These are phyloP conservation scores for Pleurotus salmoneostramineus DNA, from an alignment of 768 basidiomycete genomes.

Conservation along the genomic window DNA sequence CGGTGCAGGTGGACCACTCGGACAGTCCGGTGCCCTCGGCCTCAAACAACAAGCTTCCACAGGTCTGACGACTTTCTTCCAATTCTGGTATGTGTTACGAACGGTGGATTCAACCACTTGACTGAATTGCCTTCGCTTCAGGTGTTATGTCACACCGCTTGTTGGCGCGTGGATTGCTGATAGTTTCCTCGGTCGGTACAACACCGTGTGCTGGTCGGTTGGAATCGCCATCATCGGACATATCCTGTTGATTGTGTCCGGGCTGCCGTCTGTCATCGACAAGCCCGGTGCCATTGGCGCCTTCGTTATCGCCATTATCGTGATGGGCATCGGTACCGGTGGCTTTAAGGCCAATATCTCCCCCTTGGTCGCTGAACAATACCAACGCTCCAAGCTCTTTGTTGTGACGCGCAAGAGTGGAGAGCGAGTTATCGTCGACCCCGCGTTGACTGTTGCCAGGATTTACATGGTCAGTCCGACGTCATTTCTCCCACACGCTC, in stretches of 20 bases:
- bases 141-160: slow-evolving; percentile 65
- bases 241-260: slow-evolving; percentile 60
- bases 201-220: slow-evolving; percentile 64
- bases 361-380: slow-evolving; percentile 78
- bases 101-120: background rate
- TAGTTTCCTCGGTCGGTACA: slow-evolving; percentile 68
- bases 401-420: slow-evolving; percentile 46
- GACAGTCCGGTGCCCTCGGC: slow-evolving; percentile 67
- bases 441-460: slow-evolving; percentile 58
- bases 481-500: background rate
- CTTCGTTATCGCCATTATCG: slow-evolving; percentile 56
- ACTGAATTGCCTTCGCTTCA: slow-evolving; percentile 15
- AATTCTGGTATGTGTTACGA: slow-evolving; percentile 49
- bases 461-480: slow-evolving; percentile 61
- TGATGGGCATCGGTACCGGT: slow-evolving; percentile 62
- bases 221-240: slow-evolving; percentile 60
- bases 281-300: slow-evolving; percentile 43
- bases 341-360: slow-evolving; percentile 78
- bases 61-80: slow-evolving; percentile 68
- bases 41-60: slow-evolving; percentile 68
- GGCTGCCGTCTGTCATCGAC: slow-evolving; percentile 64
- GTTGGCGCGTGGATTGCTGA: slow-evolving; percentile 74
- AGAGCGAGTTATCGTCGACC: slow-evolving; percentile 75
- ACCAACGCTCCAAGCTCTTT: slow-evolving; percentile 50
- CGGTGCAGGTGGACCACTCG: slow-evolving; percentile 49